Percentiles rank a stretch among this genome's conserved stretches.
Conservation (phyloP, 73 alveolate genomes). For the Tetrahymena malaccensis region DNA sequence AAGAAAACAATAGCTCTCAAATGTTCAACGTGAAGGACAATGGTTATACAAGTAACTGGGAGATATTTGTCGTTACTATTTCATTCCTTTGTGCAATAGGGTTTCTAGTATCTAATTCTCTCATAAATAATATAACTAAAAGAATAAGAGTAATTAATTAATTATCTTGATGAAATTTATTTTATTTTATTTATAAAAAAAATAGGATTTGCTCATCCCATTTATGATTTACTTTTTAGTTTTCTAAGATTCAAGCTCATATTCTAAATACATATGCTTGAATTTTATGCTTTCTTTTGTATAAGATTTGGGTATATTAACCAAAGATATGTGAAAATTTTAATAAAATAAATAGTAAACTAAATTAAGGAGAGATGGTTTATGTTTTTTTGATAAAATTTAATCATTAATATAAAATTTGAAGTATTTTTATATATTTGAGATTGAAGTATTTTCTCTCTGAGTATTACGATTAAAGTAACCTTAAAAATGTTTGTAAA, state of each 20-base stretch:
- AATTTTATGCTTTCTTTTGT: neutral
- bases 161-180: neutral
- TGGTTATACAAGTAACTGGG: neutral
- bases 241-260: neutral
- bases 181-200: neutral
- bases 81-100: neutral
- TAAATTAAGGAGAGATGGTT: no score
- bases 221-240: neutral
- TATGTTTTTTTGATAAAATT: no score
- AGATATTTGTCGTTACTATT: neutral
- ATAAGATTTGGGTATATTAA: neutral
- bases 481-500: no score
- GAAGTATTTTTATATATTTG: no score
- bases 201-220: neutral
- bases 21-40: neutral
- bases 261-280: neutral
- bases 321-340: neutral
- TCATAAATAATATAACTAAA: neutral
- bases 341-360: neutral
- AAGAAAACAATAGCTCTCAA: neutral
- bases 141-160: neutral
- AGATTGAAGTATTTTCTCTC: no score
- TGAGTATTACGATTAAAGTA: no score
- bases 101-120: neutral
- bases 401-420: no score